phyloP scores from a whole-genome alignment of 192 early-diverging fungal species.

The Linnemannia elongata region DNA sequence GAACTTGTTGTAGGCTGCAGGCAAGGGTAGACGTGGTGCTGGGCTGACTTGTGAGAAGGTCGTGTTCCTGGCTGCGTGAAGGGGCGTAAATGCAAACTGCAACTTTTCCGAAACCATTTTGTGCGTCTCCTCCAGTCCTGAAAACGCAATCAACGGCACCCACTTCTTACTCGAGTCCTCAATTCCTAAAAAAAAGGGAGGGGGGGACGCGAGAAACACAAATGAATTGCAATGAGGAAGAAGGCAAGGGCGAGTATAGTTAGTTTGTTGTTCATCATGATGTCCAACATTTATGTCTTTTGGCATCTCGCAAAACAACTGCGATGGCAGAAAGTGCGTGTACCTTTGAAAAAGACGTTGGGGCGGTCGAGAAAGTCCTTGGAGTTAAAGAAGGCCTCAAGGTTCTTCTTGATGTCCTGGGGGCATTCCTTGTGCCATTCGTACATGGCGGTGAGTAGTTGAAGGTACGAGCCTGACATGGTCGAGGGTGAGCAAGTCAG shows the following conservation, averaged over 20 bases:
- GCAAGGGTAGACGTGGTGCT: conserved; percentile 25
- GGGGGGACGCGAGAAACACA: background rate
- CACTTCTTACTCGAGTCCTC: conserved; percentile 31
- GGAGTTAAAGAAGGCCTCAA: conserved; percentile 18
- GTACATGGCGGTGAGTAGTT: conserved; percentile 33
- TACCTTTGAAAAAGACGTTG: conserved; percentile 42
- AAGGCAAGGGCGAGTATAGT: no score
- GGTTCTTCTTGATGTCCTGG: conserved; percentile 21
- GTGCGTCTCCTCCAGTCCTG: conserved; percentile 26
- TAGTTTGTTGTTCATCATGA: background rate
- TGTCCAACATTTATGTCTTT: background rate
- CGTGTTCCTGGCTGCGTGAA: conserved; percentile 19
- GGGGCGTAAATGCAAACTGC: conserved; percentile 17
- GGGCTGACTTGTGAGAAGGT: conserved; percentile 31
- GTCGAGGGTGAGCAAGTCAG: background rate
- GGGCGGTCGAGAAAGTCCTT: conserved; percentile 35
- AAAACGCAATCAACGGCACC: conserved; percentile 25
- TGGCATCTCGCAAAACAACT: background rate
- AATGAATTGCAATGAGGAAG: no score
- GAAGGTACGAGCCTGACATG: conserved; percentile 20
- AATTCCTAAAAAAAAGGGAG: conserved; percentile 11
- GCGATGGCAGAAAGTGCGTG: background rate
- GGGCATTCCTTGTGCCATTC: conserved; percentile 46
- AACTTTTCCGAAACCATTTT: conserved; percentile 3
- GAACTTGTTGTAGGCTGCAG: conserved; percentile 33